Percentiles rank a stretch among this genome's conserved stretches.
phyloP scores from a whole-genome alignment of 129 eudicot species.

The sunflower (Helianthus annuus) region DNA sequence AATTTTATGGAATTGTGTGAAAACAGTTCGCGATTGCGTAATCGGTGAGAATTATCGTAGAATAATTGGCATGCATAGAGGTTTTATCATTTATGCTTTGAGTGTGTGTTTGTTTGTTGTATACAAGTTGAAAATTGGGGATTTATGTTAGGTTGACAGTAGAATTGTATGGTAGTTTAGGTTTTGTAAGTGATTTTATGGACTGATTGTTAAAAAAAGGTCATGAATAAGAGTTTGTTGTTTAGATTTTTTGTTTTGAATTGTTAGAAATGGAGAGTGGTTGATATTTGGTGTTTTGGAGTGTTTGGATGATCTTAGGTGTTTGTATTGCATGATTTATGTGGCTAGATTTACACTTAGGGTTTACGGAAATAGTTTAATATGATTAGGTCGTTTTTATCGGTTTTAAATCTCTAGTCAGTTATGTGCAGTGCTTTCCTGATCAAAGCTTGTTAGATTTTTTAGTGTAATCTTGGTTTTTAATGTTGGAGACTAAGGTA shows the following conservation, averaged over 20 bases:
- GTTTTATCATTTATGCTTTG: too few relatives aligned
- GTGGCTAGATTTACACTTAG: neutral
- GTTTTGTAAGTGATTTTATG: neutral
- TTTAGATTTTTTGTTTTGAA: neutral
- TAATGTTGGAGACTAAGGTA: neutral
- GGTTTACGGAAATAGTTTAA: too few relatives aligned
- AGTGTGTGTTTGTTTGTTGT: neutral
- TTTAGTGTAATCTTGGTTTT: neutral
- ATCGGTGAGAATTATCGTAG: too few relatives aligned
- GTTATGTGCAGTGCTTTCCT: neutral
- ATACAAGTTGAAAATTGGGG: neutral
- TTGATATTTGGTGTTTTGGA: too few relatives aligned
- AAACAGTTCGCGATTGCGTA: too few relatives aligned
- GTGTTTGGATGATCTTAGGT: neutral
- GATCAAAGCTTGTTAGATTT: neutral
- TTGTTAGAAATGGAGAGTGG: neutral
- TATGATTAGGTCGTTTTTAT: too few relatives aligned
- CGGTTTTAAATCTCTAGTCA: neutral
- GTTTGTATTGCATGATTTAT: conserved; percentile 5
- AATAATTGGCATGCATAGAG: too few relatives aligned
- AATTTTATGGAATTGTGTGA: too few relatives aligned
- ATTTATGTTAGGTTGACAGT: too few relatives aligned
- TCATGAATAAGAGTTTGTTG: too few relatives aligned
- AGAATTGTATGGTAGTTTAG: too few relatives aligned
- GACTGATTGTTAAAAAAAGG: neutral